These are phyloP conservation scores for Globisporangium sylvaticum DNA, from an alignment of 352 stramenopile genomes.

Conservation along the genomic window DNA sequence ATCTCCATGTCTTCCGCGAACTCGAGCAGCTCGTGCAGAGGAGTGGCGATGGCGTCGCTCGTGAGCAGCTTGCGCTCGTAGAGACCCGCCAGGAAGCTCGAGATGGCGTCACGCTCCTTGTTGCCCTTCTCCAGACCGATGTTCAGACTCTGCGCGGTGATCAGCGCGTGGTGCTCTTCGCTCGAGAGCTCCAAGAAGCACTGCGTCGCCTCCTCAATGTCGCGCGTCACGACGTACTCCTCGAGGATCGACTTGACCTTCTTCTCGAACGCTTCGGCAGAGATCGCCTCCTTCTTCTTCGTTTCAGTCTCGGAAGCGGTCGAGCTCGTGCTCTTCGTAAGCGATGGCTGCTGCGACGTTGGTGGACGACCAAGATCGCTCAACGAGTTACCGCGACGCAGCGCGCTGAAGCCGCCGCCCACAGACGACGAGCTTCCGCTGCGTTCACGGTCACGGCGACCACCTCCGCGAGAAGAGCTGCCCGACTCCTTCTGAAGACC, in stretches of 20 bases:
- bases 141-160: conserved; percentile 54
- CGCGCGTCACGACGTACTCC: conserved; percentile 82
- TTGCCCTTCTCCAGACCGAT: conserved; percentile 68
- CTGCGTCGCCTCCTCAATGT: conserved; percentile 70
- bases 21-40: conserved; percentile 62
- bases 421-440: conserved; percentile 51
- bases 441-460: conserved; percentile 43
- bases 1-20: conserved; percentile 81
- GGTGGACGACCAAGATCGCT: conserved; percentile 31
- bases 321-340: conserved; percentile 9
- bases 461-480: conserved; percentile 11
- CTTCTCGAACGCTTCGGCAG: conserved; percentile 71
- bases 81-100: conserved; percentile 49
- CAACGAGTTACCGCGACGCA: conserved; percentile 17
- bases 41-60: conserved; percentile 27
- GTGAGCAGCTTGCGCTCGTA: conserved; percentile 48
- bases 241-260: conserved; percentile 82
- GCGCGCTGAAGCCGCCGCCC: conserved; percentile 10
- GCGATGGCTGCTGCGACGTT: conserved; percentile 28
- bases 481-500: conserved; percentile 23
- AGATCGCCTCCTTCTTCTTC: conserved; percentile 20
- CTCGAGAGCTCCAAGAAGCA: conserved; percentile 61
- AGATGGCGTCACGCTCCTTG: conserved; percentile 55
- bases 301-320: conserved; percentile 1
- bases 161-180: conserved; percentile 36